These are phyloP conservation scores for Phytophthora ramorum DNA, from an alignment of 352 stramenopile genomes.

Conservation along the genomic window DNA sequence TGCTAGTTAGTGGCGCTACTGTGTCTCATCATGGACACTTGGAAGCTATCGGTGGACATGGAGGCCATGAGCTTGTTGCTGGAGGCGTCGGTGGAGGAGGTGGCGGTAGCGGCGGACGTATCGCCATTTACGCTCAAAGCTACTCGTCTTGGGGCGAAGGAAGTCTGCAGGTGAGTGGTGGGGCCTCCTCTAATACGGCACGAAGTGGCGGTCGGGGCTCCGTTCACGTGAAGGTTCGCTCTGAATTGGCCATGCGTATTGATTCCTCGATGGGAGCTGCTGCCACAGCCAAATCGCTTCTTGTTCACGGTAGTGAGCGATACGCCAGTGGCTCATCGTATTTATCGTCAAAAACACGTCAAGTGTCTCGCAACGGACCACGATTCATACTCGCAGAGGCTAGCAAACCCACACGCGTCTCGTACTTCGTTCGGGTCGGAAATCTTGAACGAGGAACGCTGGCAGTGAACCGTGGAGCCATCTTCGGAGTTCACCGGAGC, in stretches of 20 bases:
- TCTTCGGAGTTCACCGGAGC: conserved; percentile 61
- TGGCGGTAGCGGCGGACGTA: conserved; percentile 85
- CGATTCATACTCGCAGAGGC: conserved; percentile 40
- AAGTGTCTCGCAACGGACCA: conserved; percentile 55
- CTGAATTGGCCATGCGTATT: conserved; percentile 56
- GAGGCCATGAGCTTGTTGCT: conserved; percentile 54
- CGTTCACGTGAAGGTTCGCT: conserved; percentile 48
- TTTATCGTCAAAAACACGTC: conserved; percentile 24
- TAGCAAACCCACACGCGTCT: conserved; percentile 62
- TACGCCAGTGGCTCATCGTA: conserved; percentile 40
- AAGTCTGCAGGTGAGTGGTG: conserved; percentile 82
- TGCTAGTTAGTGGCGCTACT: conserved; percentile 57
- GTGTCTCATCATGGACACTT: conserved; percentile 79
- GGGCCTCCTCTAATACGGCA: conserved; percentile 49
- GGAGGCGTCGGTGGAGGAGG: conserved; percentile 60
- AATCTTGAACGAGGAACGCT: conserved; percentile 50
- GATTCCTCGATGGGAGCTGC: conserved; percentile 75
- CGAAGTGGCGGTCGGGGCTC: conserved; percentile 52
- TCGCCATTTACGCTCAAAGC: conserved; percentile 92
- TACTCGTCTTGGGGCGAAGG: conserved; percentile 88
- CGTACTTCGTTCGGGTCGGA: conserved; percentile 78
- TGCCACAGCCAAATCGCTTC: conserved; percentile 72
- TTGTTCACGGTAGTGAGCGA: conserved; percentile 56
- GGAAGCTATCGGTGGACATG: conserved; percentile 81
- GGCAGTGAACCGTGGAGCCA: conserved; percentile 57